Evolutionary conservation across 2,329 filamentous ascomycete genomes (phyloP).

Genomic region (Hortaea sp.): DNA sequence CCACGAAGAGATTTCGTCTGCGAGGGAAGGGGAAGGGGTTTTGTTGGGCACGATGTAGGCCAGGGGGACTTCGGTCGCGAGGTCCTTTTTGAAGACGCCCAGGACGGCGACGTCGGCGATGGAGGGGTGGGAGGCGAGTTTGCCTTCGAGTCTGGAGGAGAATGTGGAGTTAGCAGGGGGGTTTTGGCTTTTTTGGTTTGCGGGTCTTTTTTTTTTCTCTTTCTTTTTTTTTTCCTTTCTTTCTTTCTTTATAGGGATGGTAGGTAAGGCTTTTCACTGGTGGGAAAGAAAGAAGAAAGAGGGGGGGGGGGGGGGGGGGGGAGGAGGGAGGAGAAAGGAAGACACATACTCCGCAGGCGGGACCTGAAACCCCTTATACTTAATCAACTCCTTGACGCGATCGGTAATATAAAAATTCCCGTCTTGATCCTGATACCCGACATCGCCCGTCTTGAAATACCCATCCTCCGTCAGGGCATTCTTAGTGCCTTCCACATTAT

Average conservation of each 20-base stretch:
- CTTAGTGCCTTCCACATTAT: conserved; percentile 58
- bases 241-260: no score
- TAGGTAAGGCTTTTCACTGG: no score
- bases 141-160: conserved; percentile 24
- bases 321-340: no score
- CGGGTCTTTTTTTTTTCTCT: no score
- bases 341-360: conserved; percentile 30
- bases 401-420: conserved; percentile 88
- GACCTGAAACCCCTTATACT: conserved; percentile 40
- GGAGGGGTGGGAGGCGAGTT: conserved; percentile 31
- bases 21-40: conserved; percentile 23
- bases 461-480: conserved; percentile 66
- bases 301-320: no score
- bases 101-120: conserved; percentile 37
- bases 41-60: no score
- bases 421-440: conserved; percentile 65
- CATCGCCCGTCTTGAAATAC: conserved; percentile 83
- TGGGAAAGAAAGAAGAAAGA: no score
- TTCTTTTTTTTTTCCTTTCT: no score
- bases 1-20: conserved; percentile 31
- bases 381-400: conserved; percentile 61
- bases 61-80: conserved; percentile 36
- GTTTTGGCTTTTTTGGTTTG: no score
- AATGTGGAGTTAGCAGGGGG: no score
- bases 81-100: conserved; percentile 34